A percentile compares a stretch with the other conserved stretches of the same genome.
These are phyloP conservation scores for Phytophthora sansomeana DNA, from an alignment of 352 stramenopile genomes.

Conservation along the genomic window DNA sequence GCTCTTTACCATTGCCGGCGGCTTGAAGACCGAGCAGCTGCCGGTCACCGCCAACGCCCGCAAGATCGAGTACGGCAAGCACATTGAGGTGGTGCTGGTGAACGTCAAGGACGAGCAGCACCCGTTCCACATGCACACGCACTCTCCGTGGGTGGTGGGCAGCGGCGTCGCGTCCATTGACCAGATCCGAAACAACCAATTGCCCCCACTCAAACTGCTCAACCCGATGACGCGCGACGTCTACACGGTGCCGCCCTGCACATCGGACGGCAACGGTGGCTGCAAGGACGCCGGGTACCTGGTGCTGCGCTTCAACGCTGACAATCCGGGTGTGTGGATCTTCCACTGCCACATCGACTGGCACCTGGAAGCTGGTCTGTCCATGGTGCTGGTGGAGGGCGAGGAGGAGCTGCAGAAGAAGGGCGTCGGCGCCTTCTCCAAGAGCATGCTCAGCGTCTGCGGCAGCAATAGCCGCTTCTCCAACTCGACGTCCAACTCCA, in stretches of 20 bases:
- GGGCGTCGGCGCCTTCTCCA: slow-evolving; percentile 26
- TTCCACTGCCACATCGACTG: slow-evolving; percentile 56
- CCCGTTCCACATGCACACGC: slow-evolving; percentile 52
- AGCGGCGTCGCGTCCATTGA: slow-evolving; percentile 33
- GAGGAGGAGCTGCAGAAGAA: slow-evolving; percentile 24
- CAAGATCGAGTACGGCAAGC: slow-evolving; percentile 34
- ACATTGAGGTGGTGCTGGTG: slow-evolving; percentile 44
- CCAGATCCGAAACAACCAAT: slow-evolving; percentile 25
- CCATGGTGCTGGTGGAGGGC: slow-evolving; percentile 37
- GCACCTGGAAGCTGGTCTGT: slow-evolving; percentile 41
- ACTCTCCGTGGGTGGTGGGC: slow-evolving; percentile 41
- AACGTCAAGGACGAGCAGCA: slow-evolving; percentile 45
- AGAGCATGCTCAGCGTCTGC: slow-evolving; percentile 34
- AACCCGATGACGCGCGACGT: slow-evolving; percentile 39
- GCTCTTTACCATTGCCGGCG: slow-evolving; percentile 34
- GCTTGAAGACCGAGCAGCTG: slow-evolving; percentile 30
- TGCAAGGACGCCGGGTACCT: slow-evolving; percentile 39
- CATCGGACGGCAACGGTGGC: slow-evolving; percentile 18
- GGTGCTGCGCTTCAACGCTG: slow-evolving; percentile 43
- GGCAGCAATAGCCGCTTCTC: slow-evolving; percentile 23
- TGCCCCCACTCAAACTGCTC: slow-evolving; percentile 38
- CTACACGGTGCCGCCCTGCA: slow-evolving; percentile 42
- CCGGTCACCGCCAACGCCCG: slow-evolving; percentile 23
- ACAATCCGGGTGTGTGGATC: slow-evolving; percentile 49
- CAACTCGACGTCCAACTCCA: slow-evolving; percentile 13